Evolutionary conservation across 1,139 yeast species (phyloP), one percentile per base, ranked within the genome.

Genomic region (Blastobotrys elegans): DNA sequence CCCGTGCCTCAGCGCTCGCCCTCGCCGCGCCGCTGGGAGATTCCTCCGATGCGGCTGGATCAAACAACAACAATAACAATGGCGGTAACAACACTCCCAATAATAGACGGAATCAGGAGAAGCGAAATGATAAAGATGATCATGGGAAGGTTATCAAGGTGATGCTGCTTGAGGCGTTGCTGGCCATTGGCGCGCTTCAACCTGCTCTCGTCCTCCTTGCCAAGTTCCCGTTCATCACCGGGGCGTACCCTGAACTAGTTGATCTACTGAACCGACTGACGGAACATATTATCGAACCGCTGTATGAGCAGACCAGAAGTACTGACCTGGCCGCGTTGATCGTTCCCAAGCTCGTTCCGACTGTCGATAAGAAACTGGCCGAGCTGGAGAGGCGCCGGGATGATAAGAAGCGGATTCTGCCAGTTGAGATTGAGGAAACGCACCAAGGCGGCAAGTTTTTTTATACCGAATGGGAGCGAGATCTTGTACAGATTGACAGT

Each of bases 11-110:
- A 52, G 95, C 96, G 0, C 68, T 90, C 46, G 94, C 97, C 0
- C 65, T 88, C 56, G 96, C 97, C 2, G 94, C 95, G 5, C 95
- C 96, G 0, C 69, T 90, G 42, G 73, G 75, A 4, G 83, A 81
- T 44, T 24, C 27, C 10, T 5, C 5, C 5, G 95, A 83, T 20
- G 41, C 32, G 33, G 46, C 16, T 6, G 21, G 56, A 24, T 56
- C 46, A n/a, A 56, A 48, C n/a, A 43, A 44, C 26, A 30, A 39
- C 20, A 47, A 45, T 11, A 24, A 20, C 35, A 46, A 52, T 33
- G 48, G 43, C 26, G 53, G 10, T 43, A 51, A 22, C 40, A 49
- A 53, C n/a, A 48, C 51, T 26, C 8, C 50, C 55, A 43, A 34
- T 56, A 40, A 43, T 52, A 43, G 17, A 8, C 4, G 18, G 8